Base-by-base conservation (phyloP, 108 stramenopile species). In the Cyclotella atomus region DNA sequence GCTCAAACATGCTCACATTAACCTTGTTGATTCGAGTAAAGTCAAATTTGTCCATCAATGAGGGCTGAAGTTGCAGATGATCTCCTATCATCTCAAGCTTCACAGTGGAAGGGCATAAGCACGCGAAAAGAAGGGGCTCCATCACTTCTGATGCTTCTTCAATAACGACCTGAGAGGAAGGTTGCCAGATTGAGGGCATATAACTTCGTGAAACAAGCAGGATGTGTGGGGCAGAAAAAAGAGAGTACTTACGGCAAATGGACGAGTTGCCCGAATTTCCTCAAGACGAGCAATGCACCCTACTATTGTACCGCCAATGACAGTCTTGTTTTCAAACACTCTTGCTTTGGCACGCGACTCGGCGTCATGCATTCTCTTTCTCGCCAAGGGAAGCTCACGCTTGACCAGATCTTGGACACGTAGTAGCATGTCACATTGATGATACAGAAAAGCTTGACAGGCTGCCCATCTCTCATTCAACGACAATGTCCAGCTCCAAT, bases 41-140 rank as follows among this genome's bases (percentile, higher is more conserved):
- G 25, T 77, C 72, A 66, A 70, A 77, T 16, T 62, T 61, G 32
- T 63, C 52, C 74, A 75, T 72, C 19, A 83, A 50, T 34, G 57
- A 61, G 15, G 83, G 83, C 28, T 74, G 68, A 20, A 84, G 74
- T 54, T 84, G 83, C 20, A 45, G 33, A 44, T 84, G 83, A 29
- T 84, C 83, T 20, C 83, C 83, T 34, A 84, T 77, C 77, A 84
- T 78, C 60, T 79, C 59, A 68, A 84, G 47, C 47, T 84, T 79
- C 15, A 75, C 62, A 16, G 70, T 79, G 15, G 72, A 75, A 32
- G 79, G 66, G 17, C 56, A 73, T 14, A 84, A 56, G 47, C 77
- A 79, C 32, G 76, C 56, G 33, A 84, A 79, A 19, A 84, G 33
- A 12, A 79, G 68, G 2, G 83, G 77, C 43, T 84, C 83, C 33